Evolutionary conservation across 306 rosid species (phyloP).

Genomic region (Quercus berberidifolia): DNA sequence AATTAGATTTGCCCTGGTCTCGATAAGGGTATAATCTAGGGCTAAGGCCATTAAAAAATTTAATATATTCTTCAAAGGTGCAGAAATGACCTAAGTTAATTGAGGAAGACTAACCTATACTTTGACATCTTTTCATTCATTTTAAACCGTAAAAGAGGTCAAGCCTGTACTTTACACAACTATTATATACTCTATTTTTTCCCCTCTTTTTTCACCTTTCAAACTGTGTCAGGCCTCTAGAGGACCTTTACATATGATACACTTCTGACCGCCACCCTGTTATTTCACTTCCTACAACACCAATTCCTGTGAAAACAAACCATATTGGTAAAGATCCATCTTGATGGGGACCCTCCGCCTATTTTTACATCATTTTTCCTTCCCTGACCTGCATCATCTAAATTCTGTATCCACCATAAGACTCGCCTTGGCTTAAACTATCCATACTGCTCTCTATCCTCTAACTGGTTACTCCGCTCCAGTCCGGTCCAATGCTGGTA

Average conservation of each 20-base stretch:
- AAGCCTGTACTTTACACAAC: conserved; percentile 37
- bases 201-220: neutral
- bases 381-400: conserved; percentile 6
- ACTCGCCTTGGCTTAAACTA: conserved; percentile 21
- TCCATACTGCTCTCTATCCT: conserved; percentile 12
- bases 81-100: neutral
- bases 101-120: neutral
- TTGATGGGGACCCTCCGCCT: conserved; percentile 5
- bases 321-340: no score
- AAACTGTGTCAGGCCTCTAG: neutral
- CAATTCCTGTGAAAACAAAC: neutral
- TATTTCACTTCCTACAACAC: conserved; percentile 13
- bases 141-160: neutral
- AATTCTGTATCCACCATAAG: conserved; percentile 5
- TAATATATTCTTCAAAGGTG: no score
- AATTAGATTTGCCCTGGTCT: neutral
- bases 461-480: neutral
- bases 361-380: conserved; percentile 12
- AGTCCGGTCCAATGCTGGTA: neutral
- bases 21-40: neutral
- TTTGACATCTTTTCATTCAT: neutral
- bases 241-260: neutral
- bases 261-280: neutral
- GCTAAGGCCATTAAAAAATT: neutral
- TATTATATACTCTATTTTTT: conserved; percentile 25